These are phyloP conservation scores for Boletus semigastroideus DNA, from an alignment of 1,284 basidiomycete species.

Conservation along the genomic window DNA sequence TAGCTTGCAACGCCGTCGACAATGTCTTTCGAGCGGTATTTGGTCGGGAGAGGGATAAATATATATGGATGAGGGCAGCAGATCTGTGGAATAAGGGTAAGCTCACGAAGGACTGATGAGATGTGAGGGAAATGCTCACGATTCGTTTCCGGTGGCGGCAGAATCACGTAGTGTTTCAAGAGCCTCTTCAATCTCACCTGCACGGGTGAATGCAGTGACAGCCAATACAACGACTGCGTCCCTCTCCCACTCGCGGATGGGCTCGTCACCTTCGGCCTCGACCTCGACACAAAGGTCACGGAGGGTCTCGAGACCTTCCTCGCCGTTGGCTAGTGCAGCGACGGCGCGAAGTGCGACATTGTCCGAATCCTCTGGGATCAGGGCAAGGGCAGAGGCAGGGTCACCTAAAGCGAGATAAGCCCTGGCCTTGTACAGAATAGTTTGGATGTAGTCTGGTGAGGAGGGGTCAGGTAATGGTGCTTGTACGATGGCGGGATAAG, in stretches of 20 bases:
- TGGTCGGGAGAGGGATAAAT: constrained; percentile 80
- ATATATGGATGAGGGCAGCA: constrained; percentile 79
- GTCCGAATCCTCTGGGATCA: constrained; percentile 59
- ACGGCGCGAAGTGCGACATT: constrained; percentile 73
- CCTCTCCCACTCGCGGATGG: constrained; percentile 62
- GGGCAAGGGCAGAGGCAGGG: constrained; percentile 50
- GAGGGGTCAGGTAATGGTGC: constrained; percentile 56
- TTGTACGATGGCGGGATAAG: constrained; percentile 60
- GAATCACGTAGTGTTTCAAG: constrained; percentile 80
- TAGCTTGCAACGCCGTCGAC: constrained; percentile 77
- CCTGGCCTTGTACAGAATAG: constrained; percentile 80
- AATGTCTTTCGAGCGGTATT: constrained; percentile 88
- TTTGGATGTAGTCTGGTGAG: constrained; percentile 62
- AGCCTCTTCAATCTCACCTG: constrained; percentile 88
- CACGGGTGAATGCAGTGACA: constrained; percentile 80
- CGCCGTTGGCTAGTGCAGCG: constrained; percentile 63
- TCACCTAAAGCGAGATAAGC: constrained; percentile 78
- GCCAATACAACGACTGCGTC: constrained; percentile 76
- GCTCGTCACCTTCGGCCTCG: constrained; percentile 68
- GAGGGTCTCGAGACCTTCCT: constrained; percentile 74
- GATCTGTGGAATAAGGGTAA: constrained; percentile 48
- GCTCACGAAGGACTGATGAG: neutral
- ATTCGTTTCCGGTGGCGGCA: constrained; percentile 48
- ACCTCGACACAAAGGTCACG: constrained; percentile 85
- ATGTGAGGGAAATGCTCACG: constrained; percentile 53